Evolutionary conservation across 164 flowering plant species (phyloP).

Genomic region (Nelumbo lutea): DNA sequence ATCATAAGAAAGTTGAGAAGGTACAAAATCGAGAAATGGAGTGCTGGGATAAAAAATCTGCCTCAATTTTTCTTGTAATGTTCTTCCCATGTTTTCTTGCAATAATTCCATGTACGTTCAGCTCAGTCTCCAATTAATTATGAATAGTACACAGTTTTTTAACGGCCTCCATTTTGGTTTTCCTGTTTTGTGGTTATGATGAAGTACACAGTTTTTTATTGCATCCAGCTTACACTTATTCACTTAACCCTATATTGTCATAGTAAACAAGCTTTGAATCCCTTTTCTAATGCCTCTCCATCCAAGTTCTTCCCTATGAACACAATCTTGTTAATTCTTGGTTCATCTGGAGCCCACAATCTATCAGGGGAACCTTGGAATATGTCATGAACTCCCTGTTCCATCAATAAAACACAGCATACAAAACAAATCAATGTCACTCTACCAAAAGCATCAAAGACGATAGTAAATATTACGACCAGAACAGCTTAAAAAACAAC

Average conservation of each 20-base stretch:
- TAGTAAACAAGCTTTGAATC: slow-evolving; percentile 78
- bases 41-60: too few relatives aligned
- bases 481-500: too few relatives aligned
- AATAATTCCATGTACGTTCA: too few relatives aligned
- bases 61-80: too few relatives aligned
- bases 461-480: background rate
- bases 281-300: slow-evolving; percentile 65
- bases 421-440: slow-evolving; percentile 1
- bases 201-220: background rate
- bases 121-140: too few relatives aligned
- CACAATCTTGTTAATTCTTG: slow-evolving; percentile 86
- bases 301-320: slow-evolving; percentile 95
- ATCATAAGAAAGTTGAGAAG: too few relatives aligned
- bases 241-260: slow-evolving; percentile 14
- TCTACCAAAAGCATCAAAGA: background rate
- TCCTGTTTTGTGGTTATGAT: too few relatives aligned
- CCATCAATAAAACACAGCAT: slow-evolving; percentile 5
- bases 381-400: slow-evolving; percentile 96
- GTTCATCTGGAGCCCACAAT: slow-evolving; percentile 72
- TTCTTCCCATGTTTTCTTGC: too few relatives aligned
- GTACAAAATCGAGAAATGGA: too few relatives aligned
- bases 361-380: slow-evolving; percentile 98
- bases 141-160: too few relatives aligned
- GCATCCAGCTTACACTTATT: background rate
- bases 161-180: too few relatives aligned